These are phyloP conservation scores for Macrophomina phaseolina DNA, from an alignment of 2,329 filamentous ascomycete species.

Conservation along the genomic window DNA sequence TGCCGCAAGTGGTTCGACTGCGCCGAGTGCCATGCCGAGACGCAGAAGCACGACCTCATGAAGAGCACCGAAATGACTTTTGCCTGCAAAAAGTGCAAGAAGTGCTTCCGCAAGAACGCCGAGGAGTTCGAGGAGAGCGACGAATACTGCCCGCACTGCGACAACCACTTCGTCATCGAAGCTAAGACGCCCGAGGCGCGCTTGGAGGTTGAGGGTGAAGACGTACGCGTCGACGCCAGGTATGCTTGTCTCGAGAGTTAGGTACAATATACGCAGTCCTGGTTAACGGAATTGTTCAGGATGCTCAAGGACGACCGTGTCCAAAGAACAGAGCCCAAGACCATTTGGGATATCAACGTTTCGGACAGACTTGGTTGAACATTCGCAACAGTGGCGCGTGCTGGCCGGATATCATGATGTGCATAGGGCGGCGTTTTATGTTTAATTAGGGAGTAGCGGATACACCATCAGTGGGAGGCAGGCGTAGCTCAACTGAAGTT, in stretches of 20 bases:
- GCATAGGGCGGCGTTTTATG: conserved; percentile 26
- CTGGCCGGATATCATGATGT: not conserved
- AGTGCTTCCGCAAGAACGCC: conserved; percentile 94
- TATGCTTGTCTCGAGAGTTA: conserved; percentile 29
- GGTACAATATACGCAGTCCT: not conserved
- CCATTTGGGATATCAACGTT: conserved; percentile 78
- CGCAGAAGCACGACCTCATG: conserved; percentile 75
- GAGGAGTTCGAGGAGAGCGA: conserved; percentile 93
- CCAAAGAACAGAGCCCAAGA: conserved; percentile 62
- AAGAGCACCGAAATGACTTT: conserved; percentile 90
- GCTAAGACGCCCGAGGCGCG: conserved; percentile 82
- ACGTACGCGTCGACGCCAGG: conserved; percentile 80
- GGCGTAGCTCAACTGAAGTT: not conserved
- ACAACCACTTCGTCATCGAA: conserved; percentile 97
- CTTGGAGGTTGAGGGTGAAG: conserved; percentile 88
- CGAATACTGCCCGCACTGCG: conserved; percentile 98
- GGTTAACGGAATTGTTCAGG: conserved; percentile 42
- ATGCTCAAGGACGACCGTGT: conserved; percentile 94
- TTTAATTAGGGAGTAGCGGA: conserved; percentile 9
- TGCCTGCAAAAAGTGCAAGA: conserved; percentile 98
- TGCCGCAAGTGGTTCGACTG: conserved; percentile 99
- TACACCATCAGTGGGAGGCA: not conserved
- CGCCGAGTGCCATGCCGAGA: conserved; percentile 88
- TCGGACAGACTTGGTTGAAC: conserved; percentile 76
- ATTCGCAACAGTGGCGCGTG: not conserved